phyloP scores from a whole-genome alignment of 116 monocot species.

The Posidonia oceanica region DNA sequence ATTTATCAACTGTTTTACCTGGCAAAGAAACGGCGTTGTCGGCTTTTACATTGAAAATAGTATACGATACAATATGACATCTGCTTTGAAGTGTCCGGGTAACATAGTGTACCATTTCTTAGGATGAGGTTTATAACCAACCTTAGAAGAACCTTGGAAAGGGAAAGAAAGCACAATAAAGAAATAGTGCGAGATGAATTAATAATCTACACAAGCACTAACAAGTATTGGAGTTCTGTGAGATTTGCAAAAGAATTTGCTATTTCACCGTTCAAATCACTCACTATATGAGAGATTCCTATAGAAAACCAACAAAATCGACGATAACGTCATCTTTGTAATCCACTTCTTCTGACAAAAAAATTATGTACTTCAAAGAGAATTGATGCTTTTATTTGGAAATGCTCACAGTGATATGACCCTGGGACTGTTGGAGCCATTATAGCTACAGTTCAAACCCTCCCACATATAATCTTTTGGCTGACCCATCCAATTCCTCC shows the following conservation, averaged over 20 bases:
- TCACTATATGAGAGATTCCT: constrained; percentile 1
- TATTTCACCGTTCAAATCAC: not conserved
- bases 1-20: too few relatives aligned
- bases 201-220: not conserved
- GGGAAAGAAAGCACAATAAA: too few relatives aligned
- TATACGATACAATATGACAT: too few relatives aligned
- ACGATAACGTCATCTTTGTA: not conserved
- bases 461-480: constrained; percentile 3
- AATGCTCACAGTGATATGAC: constrained; percentile 5
- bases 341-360: too few relatives aligned
- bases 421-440: not conserved
- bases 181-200: too few relatives aligned
- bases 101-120: too few relatives aligned
- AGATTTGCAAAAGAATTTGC: not conserved
- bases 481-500: constrained; percentile 5
- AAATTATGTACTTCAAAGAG: too few relatives aligned
- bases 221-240: constrained; percentile 3
- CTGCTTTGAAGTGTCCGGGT: too few relatives aligned
- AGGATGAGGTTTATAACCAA: too few relatives aligned
- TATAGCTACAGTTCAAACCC: not conserved
- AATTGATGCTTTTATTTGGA: not conserved
- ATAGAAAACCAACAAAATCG: not conserved
- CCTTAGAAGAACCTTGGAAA: too few relatives aligned
- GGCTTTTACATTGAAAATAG: too few relatives aligned
- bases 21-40: too few relatives aligned